phyloP scores from a whole-genome alignment of 371 early-diverging fungal genomes.

The Fennellomyces sp. region DNA sequence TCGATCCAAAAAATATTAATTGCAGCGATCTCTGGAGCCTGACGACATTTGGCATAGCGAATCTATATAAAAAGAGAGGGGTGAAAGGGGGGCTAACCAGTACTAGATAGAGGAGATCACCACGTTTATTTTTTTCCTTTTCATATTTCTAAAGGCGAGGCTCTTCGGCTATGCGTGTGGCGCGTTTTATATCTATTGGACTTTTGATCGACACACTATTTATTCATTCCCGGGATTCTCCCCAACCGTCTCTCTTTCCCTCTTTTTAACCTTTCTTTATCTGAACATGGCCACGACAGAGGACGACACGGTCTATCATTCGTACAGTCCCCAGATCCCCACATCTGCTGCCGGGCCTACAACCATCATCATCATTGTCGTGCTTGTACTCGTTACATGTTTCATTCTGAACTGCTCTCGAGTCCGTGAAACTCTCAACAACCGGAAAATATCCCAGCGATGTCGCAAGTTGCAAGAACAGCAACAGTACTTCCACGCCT shows the following conservation, averaged over 20 bases:
- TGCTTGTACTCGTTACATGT: constrained; percentile 34
- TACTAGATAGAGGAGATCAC: not conserved
- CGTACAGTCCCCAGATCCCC: constrained; percentile 16
- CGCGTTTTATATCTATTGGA: not conserved
- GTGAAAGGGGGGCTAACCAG: not conserved
- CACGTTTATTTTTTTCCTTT: constrained; percentile 4
- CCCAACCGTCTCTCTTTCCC: not conserved
- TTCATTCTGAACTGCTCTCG: constrained; percentile 36
- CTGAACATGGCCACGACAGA: not conserved
- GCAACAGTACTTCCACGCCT: not conserved
- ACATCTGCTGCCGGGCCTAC: constrained; percentile 33
- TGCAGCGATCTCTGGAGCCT: too few species aligned
- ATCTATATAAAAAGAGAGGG: not conserved
- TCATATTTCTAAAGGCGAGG: not conserved
- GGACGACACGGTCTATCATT: not conserved
- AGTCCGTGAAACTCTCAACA: constrained; percentile 22
- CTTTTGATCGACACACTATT: not conserved
- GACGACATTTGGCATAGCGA: not conserved
- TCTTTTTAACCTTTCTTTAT: too few species aligned
- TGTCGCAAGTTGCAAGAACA: not conserved
- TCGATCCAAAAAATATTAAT: too few species aligned
- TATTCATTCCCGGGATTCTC: not conserved
- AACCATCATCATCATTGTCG: constrained; percentile 25
- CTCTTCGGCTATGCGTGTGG: not conserved
- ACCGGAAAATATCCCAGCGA: not conserved